Evolutionary conservation across 495 filamentous ascomycete species (phyloP).

Genomic region (Lasiosphaeria miniovina): DNA sequence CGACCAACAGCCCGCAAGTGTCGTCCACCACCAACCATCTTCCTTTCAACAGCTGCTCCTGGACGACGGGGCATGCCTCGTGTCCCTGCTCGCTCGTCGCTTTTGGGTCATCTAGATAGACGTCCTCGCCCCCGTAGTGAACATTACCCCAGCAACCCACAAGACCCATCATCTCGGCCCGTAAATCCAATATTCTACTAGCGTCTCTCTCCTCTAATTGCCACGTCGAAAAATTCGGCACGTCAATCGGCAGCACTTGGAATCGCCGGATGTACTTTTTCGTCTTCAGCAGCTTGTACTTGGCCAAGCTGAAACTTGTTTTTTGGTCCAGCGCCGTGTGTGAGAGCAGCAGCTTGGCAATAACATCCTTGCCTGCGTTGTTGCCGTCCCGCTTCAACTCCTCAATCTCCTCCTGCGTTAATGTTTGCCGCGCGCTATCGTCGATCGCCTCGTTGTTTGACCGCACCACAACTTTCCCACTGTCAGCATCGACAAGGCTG

Average conservation of each 20-base stretch:
- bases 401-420: conserved; percentile 87
- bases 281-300: conserved; percentile 90
- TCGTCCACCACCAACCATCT: conserved; percentile 91
- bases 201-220: conserved; percentile 75
- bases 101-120: conserved; percentile 28
- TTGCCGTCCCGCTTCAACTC: conserved; percentile 76
- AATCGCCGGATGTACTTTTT: conserved; percentile 91
- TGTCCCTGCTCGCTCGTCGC: conserved; percentile 24
- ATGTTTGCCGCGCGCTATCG: conserved; percentile 72
- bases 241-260: conserved; percentile 77
- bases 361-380: conserved; percentile 80
- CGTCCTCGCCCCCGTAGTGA: conserved; percentile 43
- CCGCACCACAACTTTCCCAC: conserved; percentile 61
- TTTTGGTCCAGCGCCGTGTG: conserved; percentile 90
- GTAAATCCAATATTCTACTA: conserved; percentile 77
- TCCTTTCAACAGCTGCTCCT: conserved; percentile 42
- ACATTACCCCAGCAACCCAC: conserved; percentile 52
- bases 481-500: conserved; percentile 43
- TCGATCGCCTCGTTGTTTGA: conserved; percentile 73
- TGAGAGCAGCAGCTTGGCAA: conserved; percentile 78
- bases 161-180: conserved; percentile 80
- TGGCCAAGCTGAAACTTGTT: conserved; percentile 86
- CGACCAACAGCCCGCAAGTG: conserved; percentile 79
- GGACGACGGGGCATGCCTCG: conserved; percentile 21
- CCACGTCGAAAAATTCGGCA: conserved; percentile 67